Conservation (phyloP, 2,329 filamentous ascomycete genomes). For the Teratosphaeriaceae sp. region DNA sequence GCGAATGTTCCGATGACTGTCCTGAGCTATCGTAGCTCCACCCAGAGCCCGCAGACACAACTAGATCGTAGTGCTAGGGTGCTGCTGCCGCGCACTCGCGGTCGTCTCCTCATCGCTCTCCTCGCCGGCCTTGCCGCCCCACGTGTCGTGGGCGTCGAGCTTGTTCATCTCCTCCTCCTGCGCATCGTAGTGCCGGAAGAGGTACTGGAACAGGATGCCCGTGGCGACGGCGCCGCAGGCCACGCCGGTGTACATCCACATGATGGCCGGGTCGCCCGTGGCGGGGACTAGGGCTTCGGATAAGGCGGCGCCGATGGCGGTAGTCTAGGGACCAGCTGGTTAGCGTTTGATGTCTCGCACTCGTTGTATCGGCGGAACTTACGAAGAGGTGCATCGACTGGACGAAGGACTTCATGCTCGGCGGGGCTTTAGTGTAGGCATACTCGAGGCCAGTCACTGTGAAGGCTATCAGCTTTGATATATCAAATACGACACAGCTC, state of each 20-base stretch:
- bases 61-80: background rate
- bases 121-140: slow-evolving; percentile 1
- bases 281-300: slow-evolving; percentile 55
- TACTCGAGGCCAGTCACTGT: slow-evolving; percentile 41
- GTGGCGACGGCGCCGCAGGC: slow-evolving; percentile 16
- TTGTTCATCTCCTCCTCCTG: slow-evolving; percentile 47
- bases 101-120: slow-evolving; percentile 4
- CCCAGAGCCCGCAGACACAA: background rate
- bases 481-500: background rate
- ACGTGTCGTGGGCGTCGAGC: slow-evolving; percentile 29
- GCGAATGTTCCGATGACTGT: too few relatives aligned
- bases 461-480: background rate
- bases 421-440: slow-evolving; percentile 42
- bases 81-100: background rate
- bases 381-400: slow-evolving; percentile 54
- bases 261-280: slow-evolving; percentile 56
- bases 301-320: slow-evolving; percentile 52
- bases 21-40: too few relatives aligned
- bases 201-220: slow-evolving; percentile 23
- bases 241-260: slow-evolving; percentile 50
- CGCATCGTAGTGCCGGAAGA: slow-evolving; percentile 37
- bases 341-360: too few relatives aligned
- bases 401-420: slow-evolving; percentile 43
- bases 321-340: too few relatives aligned
- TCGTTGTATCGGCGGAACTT: too few relatives aligned